These are phyloP conservation scores for Ogataea paraovalis DNA, from an alignment of 805 yeast species.

Conservation along the genomic window DNA sequence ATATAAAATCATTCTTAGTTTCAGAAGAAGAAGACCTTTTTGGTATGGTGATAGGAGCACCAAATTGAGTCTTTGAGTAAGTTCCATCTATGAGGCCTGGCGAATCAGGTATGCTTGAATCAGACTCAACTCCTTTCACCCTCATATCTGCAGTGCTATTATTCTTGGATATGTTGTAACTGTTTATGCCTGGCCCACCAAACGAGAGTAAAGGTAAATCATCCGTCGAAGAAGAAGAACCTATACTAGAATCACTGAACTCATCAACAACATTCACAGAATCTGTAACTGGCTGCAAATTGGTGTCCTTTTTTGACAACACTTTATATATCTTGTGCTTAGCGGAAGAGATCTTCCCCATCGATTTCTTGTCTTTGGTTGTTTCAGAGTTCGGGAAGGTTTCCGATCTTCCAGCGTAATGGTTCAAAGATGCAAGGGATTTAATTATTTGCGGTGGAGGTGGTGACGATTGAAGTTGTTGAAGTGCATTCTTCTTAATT, in stretches of 20 bases:
- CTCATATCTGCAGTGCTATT: neutral
- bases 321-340: neutral
- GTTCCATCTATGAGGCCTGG: slow-evolving; percentile 16
- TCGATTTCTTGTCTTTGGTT: neutral
- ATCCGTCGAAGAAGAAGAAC: neutral
- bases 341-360: neutral
- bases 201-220: slow-evolving; percentile 3
- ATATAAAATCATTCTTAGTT: neutral
- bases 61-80: slow-evolving; percentile 10
- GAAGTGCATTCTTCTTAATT: slow-evolving; percentile 1
- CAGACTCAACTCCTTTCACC: neutral
- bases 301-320: neutral
- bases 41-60: neutral
- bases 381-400: neutral
- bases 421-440: slow-evolving; percentile 2
- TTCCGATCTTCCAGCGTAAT: neutral
- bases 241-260: neutral
- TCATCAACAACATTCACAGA: slow-evolving; percentile 2
- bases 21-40: neutral
- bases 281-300: too few relatives aligned
- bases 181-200: neutral
- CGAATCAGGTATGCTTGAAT: neutral
- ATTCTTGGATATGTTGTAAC: neutral
- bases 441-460: slow-evolving; percentile 3
- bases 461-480: neutral